Percentiles rank a stretch among this genome's conserved stretches.
Evolutionary conservation across 2,329 filamentous ascomycete species (phyloP).

Genomic region (Trichoderma harzianum): DNA sequence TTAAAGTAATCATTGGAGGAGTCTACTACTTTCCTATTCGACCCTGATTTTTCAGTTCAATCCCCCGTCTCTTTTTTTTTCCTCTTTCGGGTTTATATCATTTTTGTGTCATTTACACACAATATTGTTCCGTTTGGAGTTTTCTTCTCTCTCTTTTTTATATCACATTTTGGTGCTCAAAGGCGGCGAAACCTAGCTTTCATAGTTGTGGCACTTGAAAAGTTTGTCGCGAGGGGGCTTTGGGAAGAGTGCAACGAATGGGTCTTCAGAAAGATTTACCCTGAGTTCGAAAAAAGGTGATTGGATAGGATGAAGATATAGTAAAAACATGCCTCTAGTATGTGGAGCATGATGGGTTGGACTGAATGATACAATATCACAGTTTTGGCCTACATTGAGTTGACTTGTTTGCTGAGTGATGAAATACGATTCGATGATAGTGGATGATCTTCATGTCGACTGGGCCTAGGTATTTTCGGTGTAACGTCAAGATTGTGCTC

Average conservation of each 20-base stretch:
- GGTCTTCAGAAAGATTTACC: neutral
- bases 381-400: neutral
- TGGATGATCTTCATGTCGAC: too few species aligned
- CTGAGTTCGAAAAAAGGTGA: neutral
- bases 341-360: neutral
- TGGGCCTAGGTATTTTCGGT: too few species aligned
- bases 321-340: neutral
- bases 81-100: neutral
- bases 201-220: neutral
- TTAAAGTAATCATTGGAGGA: neutral
- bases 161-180: constrained; percentile 6
- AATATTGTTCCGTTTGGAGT: constrained; percentile 12
- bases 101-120: constrained; percentile 8
- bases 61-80: neutral
- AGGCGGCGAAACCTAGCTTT: neutral
- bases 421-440: neutral
- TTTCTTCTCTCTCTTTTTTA: neutral
- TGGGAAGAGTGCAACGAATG: neutral
- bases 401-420: neutral
- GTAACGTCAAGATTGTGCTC: too few species aligned
- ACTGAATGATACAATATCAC: neutral
- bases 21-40: neutral
- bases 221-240: neutral
- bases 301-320: neutral
- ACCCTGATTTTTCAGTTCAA: neutral